Conservation (phyloP, 148 eudicot species). For the Amaranthus palmeri region DNA sequence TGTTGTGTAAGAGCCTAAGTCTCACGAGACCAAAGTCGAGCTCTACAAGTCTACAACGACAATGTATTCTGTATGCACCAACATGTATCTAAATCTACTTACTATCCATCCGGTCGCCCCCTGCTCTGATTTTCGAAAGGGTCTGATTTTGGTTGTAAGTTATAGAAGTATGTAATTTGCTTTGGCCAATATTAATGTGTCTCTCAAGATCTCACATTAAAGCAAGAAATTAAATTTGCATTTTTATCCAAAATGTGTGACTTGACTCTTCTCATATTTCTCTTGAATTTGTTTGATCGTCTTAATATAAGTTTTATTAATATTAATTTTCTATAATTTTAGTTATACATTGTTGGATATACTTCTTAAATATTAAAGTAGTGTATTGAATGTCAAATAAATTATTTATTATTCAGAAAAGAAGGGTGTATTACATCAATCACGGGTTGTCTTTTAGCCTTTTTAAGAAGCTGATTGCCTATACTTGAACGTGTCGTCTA, state of each 20-base stretch:
- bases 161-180: not conserved
- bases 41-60: not conserved
- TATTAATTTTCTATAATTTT: too few species aligned
- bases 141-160: conserved; percentile 3
- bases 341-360: too few species aligned
- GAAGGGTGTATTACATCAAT: not conserved
- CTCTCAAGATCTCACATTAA: conserved; percentile 10
- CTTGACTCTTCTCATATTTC: too few species aligned
- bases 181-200: conserved; percentile 8
- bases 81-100: conserved; percentile 13
- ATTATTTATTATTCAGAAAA: too few species aligned
- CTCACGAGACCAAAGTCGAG: not conserved
- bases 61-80: conserved; percentile 1
- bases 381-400: too few species aligned
- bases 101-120: not conserved
- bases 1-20: conserved; percentile 55
- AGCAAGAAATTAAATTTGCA: conserved; percentile 15
- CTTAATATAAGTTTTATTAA: too few species aligned
- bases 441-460: not conserved
- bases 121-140: not conserved
- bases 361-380: too few species aligned
- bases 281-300: too few species aligned
- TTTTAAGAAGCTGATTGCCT: not conserved
- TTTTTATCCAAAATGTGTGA: not conserved
- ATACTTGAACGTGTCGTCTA: too few species aligned